These are phyloP conservation scores for Dendrothele bispora DNA, from an alignment of 768 basidiomycete genomes.

Conservation along the genomic window DNA sequence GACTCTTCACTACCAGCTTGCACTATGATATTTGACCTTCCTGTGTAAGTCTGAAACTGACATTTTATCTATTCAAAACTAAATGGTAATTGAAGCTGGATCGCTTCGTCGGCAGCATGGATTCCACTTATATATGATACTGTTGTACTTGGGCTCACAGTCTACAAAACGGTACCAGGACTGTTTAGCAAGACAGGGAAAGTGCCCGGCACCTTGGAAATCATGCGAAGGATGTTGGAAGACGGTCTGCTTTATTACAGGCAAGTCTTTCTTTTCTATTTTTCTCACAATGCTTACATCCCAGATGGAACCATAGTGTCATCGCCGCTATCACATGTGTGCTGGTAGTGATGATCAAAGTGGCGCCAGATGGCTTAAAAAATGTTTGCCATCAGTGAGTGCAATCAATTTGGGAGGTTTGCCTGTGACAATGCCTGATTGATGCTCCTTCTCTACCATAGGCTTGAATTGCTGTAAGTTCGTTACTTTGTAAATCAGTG, in stretches of 20 bases:
- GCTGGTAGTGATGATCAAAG: slow-evolving; percentile 1
- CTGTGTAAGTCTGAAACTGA: neutral
- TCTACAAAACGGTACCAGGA: neutral
- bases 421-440: neutral
- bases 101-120: neutral
- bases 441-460: neutral
- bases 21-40: slow-evolving; percentile 1
- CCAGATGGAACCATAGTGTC: neutral
- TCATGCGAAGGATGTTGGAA: neutral
- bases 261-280: neutral
- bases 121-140: slow-evolving; percentile 2
- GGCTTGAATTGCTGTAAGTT: neutral
- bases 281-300: neutral
- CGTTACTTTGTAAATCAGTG: neutral
- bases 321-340: neutral
- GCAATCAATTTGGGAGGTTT: neutral
- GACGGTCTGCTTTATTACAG: slow-evolving; percentile 2
- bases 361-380: neutral
- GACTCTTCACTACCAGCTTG: neutral
- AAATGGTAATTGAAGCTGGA: no score
- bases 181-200: no score
- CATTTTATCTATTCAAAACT: neutral
- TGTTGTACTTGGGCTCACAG: neutral
- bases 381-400: neutral
- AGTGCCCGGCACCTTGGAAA: neutral